These are phyloP conservation scores for Rhynchospora breviuscula DNA, from an alignment of 176 grass and related monocot species.

Conservation along the genomic window DNA sequence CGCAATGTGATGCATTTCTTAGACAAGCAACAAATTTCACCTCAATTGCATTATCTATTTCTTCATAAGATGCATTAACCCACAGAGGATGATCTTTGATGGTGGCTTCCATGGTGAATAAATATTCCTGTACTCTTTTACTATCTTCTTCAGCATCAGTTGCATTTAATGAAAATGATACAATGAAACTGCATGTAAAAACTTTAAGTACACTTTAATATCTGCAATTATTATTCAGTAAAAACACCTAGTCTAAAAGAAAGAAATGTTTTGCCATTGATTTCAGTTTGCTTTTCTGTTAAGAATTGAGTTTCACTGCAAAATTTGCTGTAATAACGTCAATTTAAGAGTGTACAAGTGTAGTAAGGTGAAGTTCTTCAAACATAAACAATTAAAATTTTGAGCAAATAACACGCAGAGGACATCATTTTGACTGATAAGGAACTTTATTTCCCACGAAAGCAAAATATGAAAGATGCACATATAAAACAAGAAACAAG, in stretches of 20 bases:
- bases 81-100: constrained; percentile 71
- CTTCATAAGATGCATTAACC: constrained; percentile 56
- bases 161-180: constrained; percentile 48
- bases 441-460: no score
- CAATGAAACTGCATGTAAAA: constrained; percentile 55
- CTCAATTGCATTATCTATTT: constrained; percentile 83
- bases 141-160: constrained; percentile 48
- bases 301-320: neutral
- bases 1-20: neutral
- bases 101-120: constrained; percentile 50
- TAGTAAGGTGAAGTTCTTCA: neutral
- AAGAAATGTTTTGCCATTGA: neutral
- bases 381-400: neutral
- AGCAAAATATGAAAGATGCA: neutral
- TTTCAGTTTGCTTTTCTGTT: neutral
- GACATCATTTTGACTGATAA: no score
- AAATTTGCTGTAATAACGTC: neutral
- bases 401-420: neutral
- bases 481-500: neutral
- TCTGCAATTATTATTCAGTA: neutral
- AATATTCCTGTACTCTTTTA: constrained; percentile 61
- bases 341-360: neutral
- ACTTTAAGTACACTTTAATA: neutral
- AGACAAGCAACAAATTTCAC: constrained; percentile 28
- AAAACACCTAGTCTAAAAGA: neutral